Evolutionary conservation across 805 yeast genomes (phyloP).

Genomic region (Metschnikowia proteae): DNA sequence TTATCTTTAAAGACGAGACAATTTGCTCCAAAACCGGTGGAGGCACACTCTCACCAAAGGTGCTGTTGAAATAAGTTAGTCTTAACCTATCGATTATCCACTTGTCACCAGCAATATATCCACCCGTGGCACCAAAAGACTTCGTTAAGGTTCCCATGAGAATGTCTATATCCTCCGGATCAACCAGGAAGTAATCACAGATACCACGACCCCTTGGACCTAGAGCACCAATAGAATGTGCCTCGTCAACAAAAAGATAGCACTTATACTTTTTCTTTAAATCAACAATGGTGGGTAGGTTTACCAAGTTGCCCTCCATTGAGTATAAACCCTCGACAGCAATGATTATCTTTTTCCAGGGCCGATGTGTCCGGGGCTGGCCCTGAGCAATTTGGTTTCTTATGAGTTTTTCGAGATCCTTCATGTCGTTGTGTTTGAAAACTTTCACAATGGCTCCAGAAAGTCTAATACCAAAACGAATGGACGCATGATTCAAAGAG

Average conservation of each 20-base stretch:
- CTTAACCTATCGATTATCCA: slow-evolving; percentile 70
- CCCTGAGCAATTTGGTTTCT: slow-evolving; percentile 89
- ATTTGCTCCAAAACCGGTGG: slow-evolving; percentile 91
- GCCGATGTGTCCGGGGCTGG: slow-evolving; percentile 91
- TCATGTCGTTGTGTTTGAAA: slow-evolving; percentile 89
- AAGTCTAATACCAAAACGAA: slow-evolving; percentile 88
- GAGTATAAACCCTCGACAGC: slow-evolving; percentile 92
- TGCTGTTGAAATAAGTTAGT: slow-evolving; percentile 65
- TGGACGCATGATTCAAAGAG: slow-evolving; percentile 92
- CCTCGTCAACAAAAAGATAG: slow-evolving; percentile 91
- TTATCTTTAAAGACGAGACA: slow-evolving; percentile 69
- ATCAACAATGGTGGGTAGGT: slow-evolving; percentile 70
- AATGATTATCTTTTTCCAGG: slow-evolving; percentile 84
- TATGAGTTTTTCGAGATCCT: slow-evolving; percentile 65
- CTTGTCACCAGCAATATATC: slow-evolving; percentile 81
- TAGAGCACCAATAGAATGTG: slow-evolving; percentile 98
- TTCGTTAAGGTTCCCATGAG: slow-evolving; percentile 98
- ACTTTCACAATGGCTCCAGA: slow-evolving; percentile 92
- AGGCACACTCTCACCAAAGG: slow-evolving; percentile 82
- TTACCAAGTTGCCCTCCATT: slow-evolving; percentile 88
- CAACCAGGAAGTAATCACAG: slow-evolving; percentile 85
- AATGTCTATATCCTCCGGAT: slow-evolving; percentile 73
- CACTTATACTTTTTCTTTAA: slow-evolving; percentile 82
- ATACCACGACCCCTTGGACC: slow-evolving; percentile 94
- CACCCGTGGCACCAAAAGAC: slow-evolving; percentile 98